These are phyloP conservation scores for Arctium minus DNA, from an alignment of 129 eudicot species.

Conservation along the genomic window DNA sequence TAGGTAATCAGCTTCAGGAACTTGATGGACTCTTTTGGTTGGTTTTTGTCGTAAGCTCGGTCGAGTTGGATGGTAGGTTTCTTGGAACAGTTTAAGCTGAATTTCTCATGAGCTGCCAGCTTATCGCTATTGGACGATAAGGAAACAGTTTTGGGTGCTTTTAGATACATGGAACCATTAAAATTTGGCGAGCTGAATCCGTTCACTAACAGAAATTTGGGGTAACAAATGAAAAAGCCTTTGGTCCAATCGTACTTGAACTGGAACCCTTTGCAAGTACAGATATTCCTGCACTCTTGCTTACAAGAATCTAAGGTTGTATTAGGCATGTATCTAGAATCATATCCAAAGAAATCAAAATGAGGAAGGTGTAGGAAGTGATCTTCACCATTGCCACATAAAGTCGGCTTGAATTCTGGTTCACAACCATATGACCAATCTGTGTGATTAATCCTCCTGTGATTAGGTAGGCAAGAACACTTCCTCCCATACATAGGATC, in stretches of 20 bases:
- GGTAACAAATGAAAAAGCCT: slow-evolving; percentile 34
- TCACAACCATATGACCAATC: slow-evolving; percentile 50
- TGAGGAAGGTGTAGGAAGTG: slow-evolving; percentile 24
- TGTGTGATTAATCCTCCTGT: slow-evolving; percentile 25
- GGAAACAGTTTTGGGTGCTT: slow-evolving; percentile 25
- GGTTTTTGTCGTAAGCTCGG: slow-evolving; percentile 28
- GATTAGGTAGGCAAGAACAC: slow-evolving; percentile 45
- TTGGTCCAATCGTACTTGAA: not conserved
- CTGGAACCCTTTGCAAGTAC: slow-evolving; percentile 49
- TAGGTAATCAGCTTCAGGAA: slow-evolving; percentile 25
- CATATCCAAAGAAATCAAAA: slow-evolving; percentile 36
- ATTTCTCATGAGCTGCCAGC: not conserved
- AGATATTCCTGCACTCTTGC: slow-evolving; percentile 19
- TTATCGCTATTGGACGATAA: not conserved
- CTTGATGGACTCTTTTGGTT: slow-evolving; percentile 9
- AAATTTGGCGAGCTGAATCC: slow-evolving; percentile 20
- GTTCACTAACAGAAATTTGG: slow-evolving; percentile 38
- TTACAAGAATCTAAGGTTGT: slow-evolving; percentile 26
- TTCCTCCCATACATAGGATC: slow-evolving; percentile 16
- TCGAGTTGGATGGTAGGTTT: not conserved
- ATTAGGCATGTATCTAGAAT: slow-evolving; percentile 21
- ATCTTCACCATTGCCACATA: slow-evolving; percentile 19
- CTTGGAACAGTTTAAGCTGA: slow-evolving; percentile 4
- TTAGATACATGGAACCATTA: slow-evolving; percentile 24
- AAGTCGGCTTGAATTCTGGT: slow-evolving; percentile 32